A percentile compares a stretch with the other conserved stretches of the same genome.
phyloP scores from a whole-genome alignment of 768 basidiomycete genomes.

The Rhodosporidiobolus sp. region DNA sequence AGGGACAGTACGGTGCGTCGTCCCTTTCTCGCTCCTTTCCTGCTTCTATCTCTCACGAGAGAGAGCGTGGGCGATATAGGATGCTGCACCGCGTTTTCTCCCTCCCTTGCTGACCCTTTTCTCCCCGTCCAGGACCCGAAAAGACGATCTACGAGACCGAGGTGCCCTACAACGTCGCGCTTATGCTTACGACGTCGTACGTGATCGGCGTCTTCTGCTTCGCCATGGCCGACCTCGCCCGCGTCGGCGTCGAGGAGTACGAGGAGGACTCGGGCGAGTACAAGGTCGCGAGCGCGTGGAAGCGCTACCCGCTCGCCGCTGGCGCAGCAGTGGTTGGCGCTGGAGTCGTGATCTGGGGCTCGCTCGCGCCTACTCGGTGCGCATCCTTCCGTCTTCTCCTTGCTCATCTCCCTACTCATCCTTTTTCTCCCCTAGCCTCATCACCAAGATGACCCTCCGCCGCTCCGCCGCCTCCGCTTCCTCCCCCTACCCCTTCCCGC shows the following conservation, averaged over 20 bases:
- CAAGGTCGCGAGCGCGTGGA: constrained; percentile 22
- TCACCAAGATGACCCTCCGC: constrained; percentile 28
- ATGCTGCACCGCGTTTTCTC: neutral
- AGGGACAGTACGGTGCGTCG: constrained; percentile 4
- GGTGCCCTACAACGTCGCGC: constrained; percentile 17
- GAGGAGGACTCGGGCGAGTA: constrained; percentile 31
- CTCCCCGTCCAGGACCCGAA: neutral
- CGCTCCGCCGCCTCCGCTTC: neutral
- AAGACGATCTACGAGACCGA: constrained; percentile 29
- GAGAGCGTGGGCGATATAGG: too few species aligned
- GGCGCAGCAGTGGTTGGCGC: constrained; percentile 4
- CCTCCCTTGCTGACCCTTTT: constrained; percentile 4
- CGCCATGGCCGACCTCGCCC: constrained; percentile 24
- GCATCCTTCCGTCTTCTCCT: neutral
- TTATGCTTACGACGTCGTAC: constrained; percentile 23
- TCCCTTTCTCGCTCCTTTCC: neutral
- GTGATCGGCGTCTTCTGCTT: constrained; percentile 31
- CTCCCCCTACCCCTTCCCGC: constrained; percentile 20
- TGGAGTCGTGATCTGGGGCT: constrained; percentile 4
- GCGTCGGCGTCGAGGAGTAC: constrained; percentile 16
- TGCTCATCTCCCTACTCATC: neutral
- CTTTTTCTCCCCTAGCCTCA: neutral
- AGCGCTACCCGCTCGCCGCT: constrained; percentile 21
- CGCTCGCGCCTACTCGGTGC: constrained; percentile 23
- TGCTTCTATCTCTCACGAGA: too few species aligned